Evolutionary conservation across 805 yeast genomes (phyloP).

Genomic region (Sugiyamaella marilandica): DNA sequence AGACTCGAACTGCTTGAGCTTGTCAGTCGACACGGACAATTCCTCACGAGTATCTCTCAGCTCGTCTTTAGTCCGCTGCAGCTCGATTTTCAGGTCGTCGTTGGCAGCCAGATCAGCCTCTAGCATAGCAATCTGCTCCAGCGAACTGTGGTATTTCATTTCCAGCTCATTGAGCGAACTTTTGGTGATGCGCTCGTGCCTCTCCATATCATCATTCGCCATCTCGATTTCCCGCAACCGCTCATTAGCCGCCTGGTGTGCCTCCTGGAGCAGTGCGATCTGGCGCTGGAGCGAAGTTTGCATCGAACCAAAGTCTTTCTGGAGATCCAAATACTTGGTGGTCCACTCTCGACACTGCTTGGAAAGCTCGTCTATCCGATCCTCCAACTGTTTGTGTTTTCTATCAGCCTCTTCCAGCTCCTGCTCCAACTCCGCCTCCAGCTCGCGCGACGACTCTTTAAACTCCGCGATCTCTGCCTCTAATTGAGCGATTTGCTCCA

Average conservation of each 20-base stretch:
- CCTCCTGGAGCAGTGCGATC: constrained; percentile 29
- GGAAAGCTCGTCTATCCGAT: constrained; percentile 21
- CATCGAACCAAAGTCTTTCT: constrained; percentile 26
- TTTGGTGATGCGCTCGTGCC: constrained; percentile 36
- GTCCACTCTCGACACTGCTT: constrained; percentile 30
- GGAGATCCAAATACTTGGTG: constrained; percentile 27
- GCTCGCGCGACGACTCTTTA: constrained; percentile 40
- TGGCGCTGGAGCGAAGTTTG: constrained; percentile 25
- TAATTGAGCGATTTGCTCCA: constrained; percentile 36
- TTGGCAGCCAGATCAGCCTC: constrained; percentile 36
- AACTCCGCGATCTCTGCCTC: constrained; percentile 42
- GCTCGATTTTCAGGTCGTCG: constrained; percentile 26
- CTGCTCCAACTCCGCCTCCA: constrained; percentile 43
- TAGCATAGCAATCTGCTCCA: constrained; percentile 38
- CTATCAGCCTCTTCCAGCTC: constrained; percentile 37
- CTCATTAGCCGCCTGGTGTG: constrained; percentile 29
- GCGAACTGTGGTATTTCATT: constrained; percentile 32
- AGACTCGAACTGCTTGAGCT: neutral
- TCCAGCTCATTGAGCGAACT: constrained; percentile 35
- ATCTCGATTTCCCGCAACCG: constrained; percentile 41
- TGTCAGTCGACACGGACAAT: constrained; percentile 15
- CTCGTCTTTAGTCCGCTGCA: constrained; percentile 33
- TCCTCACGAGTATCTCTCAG: constrained; percentile 34
- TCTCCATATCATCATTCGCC: constrained; percentile 42
- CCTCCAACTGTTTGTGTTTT: constrained; percentile 24